Evolutionary conservation across 2,329 filamentous ascomycete species (phyloP), one percentile per base, ranked within the genome.

Genomic region (Trichoderma sp.): DNA sequence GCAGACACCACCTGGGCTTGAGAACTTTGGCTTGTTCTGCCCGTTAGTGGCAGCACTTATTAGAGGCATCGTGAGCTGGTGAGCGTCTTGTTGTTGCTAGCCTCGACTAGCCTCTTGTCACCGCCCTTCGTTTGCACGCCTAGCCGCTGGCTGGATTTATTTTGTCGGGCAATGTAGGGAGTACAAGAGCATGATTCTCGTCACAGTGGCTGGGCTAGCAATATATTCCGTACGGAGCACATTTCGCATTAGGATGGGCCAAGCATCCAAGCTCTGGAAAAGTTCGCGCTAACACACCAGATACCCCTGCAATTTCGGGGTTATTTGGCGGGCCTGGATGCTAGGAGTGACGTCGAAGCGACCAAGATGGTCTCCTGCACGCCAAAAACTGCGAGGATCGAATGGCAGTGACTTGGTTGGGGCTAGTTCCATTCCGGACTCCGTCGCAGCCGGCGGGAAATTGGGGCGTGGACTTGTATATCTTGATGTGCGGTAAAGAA

Each of bases 251-350:
- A 36, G 55, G 68, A 64, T 23, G 59, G 47, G 68, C 68, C 68
- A 70, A 70, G 68, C 47, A 70, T 34, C 68, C 67, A 69, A 62
- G 67, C 57, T 34, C 30, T 69, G 67, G 36, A 66, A 71, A 50
- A 65, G 43, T 59, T 71, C 36, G 68, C 62, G 68, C 68, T 71
- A 70, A 47, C 47, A 30, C 9, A 15, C 39, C 20, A 36, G 23
- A 39, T 23, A 64, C 50, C 68, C 68, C 68, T 71, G 68, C 30
- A 71, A 71, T 66, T 59, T 71, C 68, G 68, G 68, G 61, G 68
- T 59, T 65, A 66, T 71, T 66, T 66, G 61, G 62, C 68, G 58
- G 68, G 68, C 43, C 59, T 39, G 59, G 30, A 50, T 53, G 58
- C 26, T 30, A 28, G 39, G 11, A 59, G 68, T 66, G 68, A 71